phyloP scores from a whole-genome alignment of 805 yeast genomes.

The Debaryomyces castellii region DNA sequence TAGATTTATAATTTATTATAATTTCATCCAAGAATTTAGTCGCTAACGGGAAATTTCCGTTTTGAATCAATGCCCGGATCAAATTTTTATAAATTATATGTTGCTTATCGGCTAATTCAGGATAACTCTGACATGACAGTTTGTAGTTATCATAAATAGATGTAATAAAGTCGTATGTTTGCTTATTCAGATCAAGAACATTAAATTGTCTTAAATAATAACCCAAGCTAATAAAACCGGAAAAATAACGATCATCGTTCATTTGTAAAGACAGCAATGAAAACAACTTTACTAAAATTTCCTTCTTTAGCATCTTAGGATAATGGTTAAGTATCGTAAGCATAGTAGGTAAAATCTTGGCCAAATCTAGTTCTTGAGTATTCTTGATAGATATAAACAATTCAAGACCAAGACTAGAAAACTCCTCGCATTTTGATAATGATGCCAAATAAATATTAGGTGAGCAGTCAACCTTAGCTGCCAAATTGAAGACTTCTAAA shows the following conservation, averaged over 20 bases:
- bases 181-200: constrained; percentile 14
- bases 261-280: constrained; percentile 7
- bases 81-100: constrained; percentile 50
- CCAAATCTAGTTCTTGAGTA: constrained; percentile 30
- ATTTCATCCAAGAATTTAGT: constrained; percentile 58
- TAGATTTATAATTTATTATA: constrained; percentile 42
- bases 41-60: constrained; percentile 50
- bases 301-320: constrained; percentile 26
- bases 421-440: constrained; percentile 43
- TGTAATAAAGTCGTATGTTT: constrained; percentile 25
- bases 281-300: constrained; percentile 15
- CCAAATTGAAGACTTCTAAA: constrained; percentile 32
- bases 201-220: constrained; percentile 17
- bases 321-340: constrained; percentile 26
- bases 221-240: constrained; percentile 32
- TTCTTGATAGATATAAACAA: constrained; percentile 47
- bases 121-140: constrained; percentile 5
- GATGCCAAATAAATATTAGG: constrained; percentile 51
- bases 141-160: constrained; percentile 35
- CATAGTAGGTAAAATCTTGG: constrained; percentile 33
- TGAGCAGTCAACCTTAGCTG: constrained; percentile 46
- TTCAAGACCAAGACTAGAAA: constrained; percentile 44
- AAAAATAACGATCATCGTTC: constrained; percentile 34
- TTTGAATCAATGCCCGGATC: constrained; percentile 51
- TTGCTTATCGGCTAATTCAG: constrained; percentile 32